Base-by-base conservation (phyloP, 495 filamentous ascomycete species). In the Penicillium herquei region DNA sequence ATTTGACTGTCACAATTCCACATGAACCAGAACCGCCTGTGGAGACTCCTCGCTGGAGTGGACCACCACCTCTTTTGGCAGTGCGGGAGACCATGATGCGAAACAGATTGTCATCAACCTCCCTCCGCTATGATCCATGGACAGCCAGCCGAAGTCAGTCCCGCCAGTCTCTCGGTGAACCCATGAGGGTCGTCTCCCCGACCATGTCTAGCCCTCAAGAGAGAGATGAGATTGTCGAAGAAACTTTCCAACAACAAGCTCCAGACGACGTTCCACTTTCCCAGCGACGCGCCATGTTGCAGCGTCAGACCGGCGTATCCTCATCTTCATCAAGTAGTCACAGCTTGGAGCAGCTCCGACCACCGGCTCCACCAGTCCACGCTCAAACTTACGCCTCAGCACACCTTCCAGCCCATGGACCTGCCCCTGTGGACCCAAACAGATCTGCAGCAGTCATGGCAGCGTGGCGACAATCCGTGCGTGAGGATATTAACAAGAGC, bases 211-310 rank as follows among this genome's bases (percentile, higher is more conserved):
- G 54, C 26, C 66, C 53, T 8, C 61, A 76, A 49, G 80, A 81
- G 43, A 74, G 70, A 11, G 55, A 62, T 0, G 55, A 61, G 13
- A 14, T n/a, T 16, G 39, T 44, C 7, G 6, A 44, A 21, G 41
- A 32, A n/a, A 17, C 51, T 31, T n/a, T 42, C n/a, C 30, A 57
- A 60, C 14, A 55, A 63, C 21, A 26, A 4, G 21, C 21, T 26
- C 21, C 21, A 39, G 91, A 94, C 51, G 81, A 92, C 64, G 79
- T 93, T 55, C 85, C 89, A 0, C 85, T 96, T 14, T 86, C 87
- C 17, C 81, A 86, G 55, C 87, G 89, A 48, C 84, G 73, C 41
- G 65, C 71, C 30, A 57, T 81, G 52, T 72, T 84, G 6, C 78
- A 82, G 41, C 75, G 72, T 46, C 67, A 72, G 42, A 62, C 62